phyloP scores from a whole-genome alignment of 768 basidiomycete species.

The Lentinula lateritia region DNA sequence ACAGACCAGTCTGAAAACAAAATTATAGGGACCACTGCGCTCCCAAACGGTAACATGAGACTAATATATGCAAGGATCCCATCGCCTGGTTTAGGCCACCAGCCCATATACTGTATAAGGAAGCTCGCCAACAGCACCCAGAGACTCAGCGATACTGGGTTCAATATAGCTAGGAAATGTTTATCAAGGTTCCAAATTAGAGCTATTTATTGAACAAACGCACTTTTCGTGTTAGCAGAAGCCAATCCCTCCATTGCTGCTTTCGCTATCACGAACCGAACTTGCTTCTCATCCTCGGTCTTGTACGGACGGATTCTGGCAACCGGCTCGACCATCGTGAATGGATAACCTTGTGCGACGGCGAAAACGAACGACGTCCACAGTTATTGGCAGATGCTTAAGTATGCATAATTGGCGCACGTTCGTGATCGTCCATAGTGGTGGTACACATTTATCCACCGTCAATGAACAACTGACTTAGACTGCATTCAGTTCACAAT shows the following conservation, averaged over 20 bases:
- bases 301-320: conserved; percentile 51
- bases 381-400: not conserved
- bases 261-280: conserved; percentile 62
- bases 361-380: not conserved
- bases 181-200: not conserved
- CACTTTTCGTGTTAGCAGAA: conserved; percentile 58
- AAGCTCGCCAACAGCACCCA: conserved; percentile 59
- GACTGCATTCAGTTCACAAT: not conserved
- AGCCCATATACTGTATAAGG: conserved; percentile 54
- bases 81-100: conserved; percentile 56
- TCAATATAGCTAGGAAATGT: conserved; percentile 32
- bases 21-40: conserved; percentile 58
- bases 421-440: not conserved
- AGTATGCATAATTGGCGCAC: not conserved
- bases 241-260: conserved; percentile 64
- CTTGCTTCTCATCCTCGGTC: conserved; percentile 48
- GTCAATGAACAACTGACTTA: no score
- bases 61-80: conserved; percentile 47
- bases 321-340: conserved; percentile 32
- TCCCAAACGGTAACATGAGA: conserved; percentile 63
- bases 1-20: conserved; percentile 66
- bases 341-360: not conserved
- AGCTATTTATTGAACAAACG: conserved; percentile 10
- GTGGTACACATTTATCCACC: no score
- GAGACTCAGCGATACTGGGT: conserved; percentile 53